Evolutionary conservation across 306 rosid species (phyloP).

Genomic region (Pterocarpus macrocarpus): DNA sequence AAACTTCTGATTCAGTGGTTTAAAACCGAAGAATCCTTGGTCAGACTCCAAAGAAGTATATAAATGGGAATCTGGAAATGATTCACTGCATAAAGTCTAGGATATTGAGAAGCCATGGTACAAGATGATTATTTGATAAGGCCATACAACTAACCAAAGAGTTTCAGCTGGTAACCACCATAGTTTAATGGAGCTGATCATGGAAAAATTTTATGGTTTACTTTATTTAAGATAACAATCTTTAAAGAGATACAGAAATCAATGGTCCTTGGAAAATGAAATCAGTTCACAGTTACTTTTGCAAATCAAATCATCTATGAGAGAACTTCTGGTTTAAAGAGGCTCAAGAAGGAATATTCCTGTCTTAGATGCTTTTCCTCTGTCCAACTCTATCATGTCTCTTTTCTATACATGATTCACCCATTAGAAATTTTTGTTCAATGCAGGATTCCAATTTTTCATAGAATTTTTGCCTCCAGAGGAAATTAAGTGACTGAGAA

Average conservation of each 20-base stretch:
- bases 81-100: background rate
- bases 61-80: background rate
- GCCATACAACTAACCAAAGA: background rate
- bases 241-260: background rate
- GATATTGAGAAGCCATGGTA: no score
- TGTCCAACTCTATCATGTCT: no score
- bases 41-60: background rate
- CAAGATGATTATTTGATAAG: background rate
- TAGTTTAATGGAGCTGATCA: background rate
- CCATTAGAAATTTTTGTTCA: no score
- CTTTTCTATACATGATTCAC: no score
- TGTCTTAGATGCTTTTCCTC: no score
- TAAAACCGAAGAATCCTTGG: background rate
- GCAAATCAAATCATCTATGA: no score
- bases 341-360: no score
- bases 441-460: no score
- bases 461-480: no score
- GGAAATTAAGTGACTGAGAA: no score
- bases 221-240: background rate
- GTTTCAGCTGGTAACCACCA: background rate
- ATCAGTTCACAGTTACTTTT: no score
- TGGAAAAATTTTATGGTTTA: background rate
- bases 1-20: background rate
- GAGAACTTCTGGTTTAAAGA: no score
- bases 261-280: background rate